phyloP scores from a whole-genome alignment of 805 yeast genomes.

The Candida boleticola region DNA sequence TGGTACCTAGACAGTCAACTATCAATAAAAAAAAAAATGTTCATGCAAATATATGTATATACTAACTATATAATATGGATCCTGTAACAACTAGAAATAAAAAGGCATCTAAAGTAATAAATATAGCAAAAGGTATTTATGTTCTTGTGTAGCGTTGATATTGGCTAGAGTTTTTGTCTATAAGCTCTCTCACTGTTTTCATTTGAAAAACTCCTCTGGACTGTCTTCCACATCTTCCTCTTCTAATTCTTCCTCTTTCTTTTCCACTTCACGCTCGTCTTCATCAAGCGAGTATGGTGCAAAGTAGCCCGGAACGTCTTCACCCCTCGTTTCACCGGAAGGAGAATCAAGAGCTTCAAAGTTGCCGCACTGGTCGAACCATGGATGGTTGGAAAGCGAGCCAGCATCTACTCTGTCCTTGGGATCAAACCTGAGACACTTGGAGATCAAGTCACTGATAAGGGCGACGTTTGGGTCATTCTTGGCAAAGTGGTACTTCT shows the following conservation, averaged over 20 bases:
- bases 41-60: background rate
- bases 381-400: constrained; percentile 51
- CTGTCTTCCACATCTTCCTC: background rate
- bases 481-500: constrained; percentile 45
- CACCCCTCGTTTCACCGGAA: constrained; percentile 2
- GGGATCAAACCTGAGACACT: constrained; percentile 51
- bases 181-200: too few relatives aligned
- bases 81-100: too few relatives aligned
- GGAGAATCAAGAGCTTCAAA: background rate
- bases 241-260: background rate
- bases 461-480: constrained; percentile 29
- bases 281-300: constrained; percentile 13
- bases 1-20: background rate
- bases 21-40: too few relatives aligned
- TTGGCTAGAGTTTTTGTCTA: too few relatives aligned
- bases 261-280: constrained; percentile 1
- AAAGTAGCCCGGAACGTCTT: constrained; percentile 31
- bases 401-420: constrained; percentile 53
- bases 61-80: background rate
- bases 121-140: too few relatives aligned
- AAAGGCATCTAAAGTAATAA: too few relatives aligned
- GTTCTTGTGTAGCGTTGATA: too few relatives aligned
- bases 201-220: too few relatives aligned
- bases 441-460: constrained; percentile 45
- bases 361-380: constrained; percentile 29